A percentile compares a stretch with the other conserved stretches of the same genome.
Conservation (phyloP, 148 eudicot genomes). For the Euryodendron excelsum region DNA sequence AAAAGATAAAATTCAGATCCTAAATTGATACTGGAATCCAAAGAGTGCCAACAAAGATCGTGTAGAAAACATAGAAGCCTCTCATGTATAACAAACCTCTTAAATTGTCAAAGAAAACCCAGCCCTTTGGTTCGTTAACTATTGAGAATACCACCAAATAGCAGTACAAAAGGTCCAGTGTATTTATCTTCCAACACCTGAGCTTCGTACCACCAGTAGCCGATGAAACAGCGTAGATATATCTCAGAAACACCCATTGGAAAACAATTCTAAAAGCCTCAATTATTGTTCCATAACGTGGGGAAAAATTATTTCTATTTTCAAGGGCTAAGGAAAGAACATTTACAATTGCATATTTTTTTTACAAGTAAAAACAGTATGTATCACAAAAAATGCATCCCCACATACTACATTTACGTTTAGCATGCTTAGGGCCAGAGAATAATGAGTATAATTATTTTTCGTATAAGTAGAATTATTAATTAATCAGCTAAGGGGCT, state of each 20-base stretch:
- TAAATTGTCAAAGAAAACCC: background rate
- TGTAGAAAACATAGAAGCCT: background rate
- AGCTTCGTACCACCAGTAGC: background rate
- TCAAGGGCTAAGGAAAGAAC: background rate
- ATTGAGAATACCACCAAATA: background rate
- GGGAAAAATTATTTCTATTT: no score
- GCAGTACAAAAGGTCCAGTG: background rate
- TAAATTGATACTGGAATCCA: background rate
- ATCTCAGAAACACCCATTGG: background rate
- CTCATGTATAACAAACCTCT: background rate
- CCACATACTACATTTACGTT: background rate
- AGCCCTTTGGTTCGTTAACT: background rate
- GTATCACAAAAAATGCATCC: background rate
- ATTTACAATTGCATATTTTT: background rate
- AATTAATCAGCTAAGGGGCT: background rate
- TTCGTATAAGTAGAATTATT: background rate
- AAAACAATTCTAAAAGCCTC: background rate
- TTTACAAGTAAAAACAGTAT: background rate
- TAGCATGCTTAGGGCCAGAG: background rate
- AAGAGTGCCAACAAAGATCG: background rate
- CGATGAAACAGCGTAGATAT: background rate
- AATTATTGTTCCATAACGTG: background rate
- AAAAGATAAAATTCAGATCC: background rate
- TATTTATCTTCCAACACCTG: constrained; percentile 2
- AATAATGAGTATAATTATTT: background rate